Conservation (phyloP, 2,329 filamentous ascomycete genomes). For the Emmonsiellopsis sp. region DNA sequence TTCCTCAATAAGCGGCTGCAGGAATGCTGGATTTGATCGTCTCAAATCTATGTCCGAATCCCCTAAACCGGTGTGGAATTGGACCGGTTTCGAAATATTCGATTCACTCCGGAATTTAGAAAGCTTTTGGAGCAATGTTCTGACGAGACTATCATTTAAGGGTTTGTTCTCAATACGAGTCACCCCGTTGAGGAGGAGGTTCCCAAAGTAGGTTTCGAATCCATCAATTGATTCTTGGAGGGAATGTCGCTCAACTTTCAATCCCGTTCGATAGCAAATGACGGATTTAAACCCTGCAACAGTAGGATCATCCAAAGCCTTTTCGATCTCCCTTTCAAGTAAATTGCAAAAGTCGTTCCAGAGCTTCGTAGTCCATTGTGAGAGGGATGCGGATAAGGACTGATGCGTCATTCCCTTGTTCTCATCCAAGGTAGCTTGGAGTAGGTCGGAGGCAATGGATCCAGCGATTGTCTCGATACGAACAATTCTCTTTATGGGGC, state of each 20-base stretch:
- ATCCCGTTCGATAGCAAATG: slow-evolving; percentile 70
- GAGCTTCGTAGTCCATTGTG: not conserved
- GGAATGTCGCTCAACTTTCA: slow-evolving; percentile 50
- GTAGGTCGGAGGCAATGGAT: slow-evolving; percentile 47
- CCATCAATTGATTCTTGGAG: slow-evolving; percentile 28
- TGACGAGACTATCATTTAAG: slow-evolving; percentile 63
- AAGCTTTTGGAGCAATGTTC: slow-evolving; percentile 53
- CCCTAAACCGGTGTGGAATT: slow-evolving; percentile 76
- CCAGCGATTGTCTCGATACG: slow-evolving; percentile 67
- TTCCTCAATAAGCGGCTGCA: slow-evolving; percentile 63
- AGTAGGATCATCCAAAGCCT: slow-evolving; percentile 53
- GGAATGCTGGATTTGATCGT: slow-evolving; percentile 62
- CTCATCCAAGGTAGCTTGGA: slow-evolving; percentile 26
- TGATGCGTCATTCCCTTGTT: not conserved
- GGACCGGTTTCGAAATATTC: slow-evolving; percentile 58
- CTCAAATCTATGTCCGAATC: slow-evolving; percentile 67
- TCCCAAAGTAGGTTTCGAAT: slow-evolving; percentile 21
- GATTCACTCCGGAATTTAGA: slow-evolving; percentile 27
- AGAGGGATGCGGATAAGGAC: not conserved
- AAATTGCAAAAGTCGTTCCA: slow-evolving; percentile 35
- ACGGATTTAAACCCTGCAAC: slow-evolving; percentile 77
- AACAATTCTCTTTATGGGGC: slow-evolving; percentile 62
- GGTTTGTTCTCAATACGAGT: slow-evolving; percentile 49
- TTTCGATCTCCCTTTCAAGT: slow-evolving; percentile 46
- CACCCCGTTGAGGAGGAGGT: slow-evolving; percentile 18